Percentiles rank a stretch among this genome's conserved stretches.
These are phyloP conservation scores for Corymbia calophylla DNA, from an alignment of 441 rosid species.

Conservation along the genomic window DNA sequence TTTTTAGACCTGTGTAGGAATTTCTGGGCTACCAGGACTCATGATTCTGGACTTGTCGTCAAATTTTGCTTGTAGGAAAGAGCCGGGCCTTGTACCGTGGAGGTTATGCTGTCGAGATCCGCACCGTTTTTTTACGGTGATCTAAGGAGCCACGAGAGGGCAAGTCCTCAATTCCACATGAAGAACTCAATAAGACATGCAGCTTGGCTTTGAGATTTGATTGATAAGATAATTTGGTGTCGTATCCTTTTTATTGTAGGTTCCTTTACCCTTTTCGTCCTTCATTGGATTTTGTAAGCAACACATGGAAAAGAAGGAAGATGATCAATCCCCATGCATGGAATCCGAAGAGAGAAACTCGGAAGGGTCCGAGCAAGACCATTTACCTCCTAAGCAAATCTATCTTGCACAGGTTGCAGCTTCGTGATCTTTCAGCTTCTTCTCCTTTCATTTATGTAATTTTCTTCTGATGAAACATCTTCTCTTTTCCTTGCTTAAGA, in stretches of 20 bases:
- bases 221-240: neutral
- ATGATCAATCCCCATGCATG: slow-evolving; percentile 1
- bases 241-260: slow-evolving; percentile 25
- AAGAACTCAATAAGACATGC: neutral
- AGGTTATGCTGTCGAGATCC: slow-evolving; percentile 67
- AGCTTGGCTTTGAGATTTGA: neutral
- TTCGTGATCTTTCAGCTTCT: neutral
- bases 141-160: slow-evolving; percentile 89
- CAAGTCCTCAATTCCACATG: slow-evolving; percentile 8
- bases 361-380: slow-evolving; percentile 15
- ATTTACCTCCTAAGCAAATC: slow-evolving; percentile 38
- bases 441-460: neutral
- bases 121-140: slow-evolving; percentile 85
- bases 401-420: slow-evolving; percentile 72
- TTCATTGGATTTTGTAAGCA: slow-evolving; percentile 62
- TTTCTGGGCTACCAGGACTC: neutral
- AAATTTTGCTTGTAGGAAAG: slow-evolving; percentile 32
- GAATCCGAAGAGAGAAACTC: slow-evolving; percentile 14
- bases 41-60: neutral
- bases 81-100: slow-evolving; percentile 56
- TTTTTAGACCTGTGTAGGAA: neutral
- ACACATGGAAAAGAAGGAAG: slow-evolving; percentile 21
- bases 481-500: neutral
- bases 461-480: neutral
- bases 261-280: slow-evolving; percentile 62